phyloP scores from a whole-genome alignment of 495 filamentous ascomycete species.

The Lasiosphaeriaceae sp. region DNA sequence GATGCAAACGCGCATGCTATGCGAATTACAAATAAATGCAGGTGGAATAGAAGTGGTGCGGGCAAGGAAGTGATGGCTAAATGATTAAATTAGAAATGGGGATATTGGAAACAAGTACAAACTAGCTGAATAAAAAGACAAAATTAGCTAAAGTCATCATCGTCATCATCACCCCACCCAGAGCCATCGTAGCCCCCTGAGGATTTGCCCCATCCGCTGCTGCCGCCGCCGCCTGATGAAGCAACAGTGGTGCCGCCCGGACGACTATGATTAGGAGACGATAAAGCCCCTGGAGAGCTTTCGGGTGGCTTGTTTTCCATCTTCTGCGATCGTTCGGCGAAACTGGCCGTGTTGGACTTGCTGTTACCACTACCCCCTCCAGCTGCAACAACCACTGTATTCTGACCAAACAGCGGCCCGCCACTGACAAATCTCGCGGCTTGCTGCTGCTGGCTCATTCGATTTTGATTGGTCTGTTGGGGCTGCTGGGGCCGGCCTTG shows the following conservation, averaged over 20 bases:
- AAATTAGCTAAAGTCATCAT: not conserved
- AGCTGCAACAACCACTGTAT: not conserved
- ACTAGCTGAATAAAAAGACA: too few relatives aligned
- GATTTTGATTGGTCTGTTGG: not conserved
- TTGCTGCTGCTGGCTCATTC: not conserved
- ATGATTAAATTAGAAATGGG: too few relatives aligned
- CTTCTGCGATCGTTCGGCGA: too few relatives aligned
- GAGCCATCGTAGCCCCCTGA: constrained; percentile 23
- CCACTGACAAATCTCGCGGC: too few relatives aligned
- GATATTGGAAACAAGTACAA: too few relatives aligned
- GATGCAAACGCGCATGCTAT: too few relatives aligned
- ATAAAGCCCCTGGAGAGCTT: not conserved
- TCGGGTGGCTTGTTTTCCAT: too few relatives aligned
- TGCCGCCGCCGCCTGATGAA: not conserved
- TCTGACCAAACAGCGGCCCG: not conserved
- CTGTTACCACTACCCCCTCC: not conserved
- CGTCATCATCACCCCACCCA: constrained; percentile 25
- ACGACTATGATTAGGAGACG: not conserved
- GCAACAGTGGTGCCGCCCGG: not conserved
- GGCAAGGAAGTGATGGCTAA: too few relatives aligned
- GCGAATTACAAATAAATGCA: too few relatives aligned
- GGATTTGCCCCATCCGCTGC: constrained; percentile 9
- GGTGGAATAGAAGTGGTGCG: too few relatives aligned
- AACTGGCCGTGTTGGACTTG: not conserved
- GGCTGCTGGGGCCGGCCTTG: too few relatives aligned